phyloP scores from a whole-genome alignment of 768 basidiomycete genomes.

The Phlebiopsis gigantea region DNA sequence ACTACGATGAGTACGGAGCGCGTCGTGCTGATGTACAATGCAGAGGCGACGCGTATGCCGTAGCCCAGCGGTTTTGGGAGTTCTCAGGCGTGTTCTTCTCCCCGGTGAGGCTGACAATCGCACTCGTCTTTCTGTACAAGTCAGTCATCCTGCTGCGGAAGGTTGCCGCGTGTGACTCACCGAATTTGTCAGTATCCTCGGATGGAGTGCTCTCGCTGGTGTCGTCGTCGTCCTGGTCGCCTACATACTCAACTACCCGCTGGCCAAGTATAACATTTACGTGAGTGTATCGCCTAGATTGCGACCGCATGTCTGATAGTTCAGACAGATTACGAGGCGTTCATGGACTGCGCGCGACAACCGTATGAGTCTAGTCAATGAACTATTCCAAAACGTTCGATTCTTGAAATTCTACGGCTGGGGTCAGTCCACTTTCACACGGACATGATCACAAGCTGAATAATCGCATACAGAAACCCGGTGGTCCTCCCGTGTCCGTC shows the following conservation, averaged over 20 bases:
- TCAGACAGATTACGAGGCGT: slow-evolving; percentile 44
- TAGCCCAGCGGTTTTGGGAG: slow-evolving; percentile 70
- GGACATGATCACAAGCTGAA: neutral
- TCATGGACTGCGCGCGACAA: slow-evolving; percentile 62
- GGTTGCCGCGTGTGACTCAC: neutral
- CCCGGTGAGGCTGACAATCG: slow-evolving; percentile 60
- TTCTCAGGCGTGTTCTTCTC: slow-evolving; percentile 59
- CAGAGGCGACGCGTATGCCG: slow-evolving; percentile 68
- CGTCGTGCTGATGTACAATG: neutral
- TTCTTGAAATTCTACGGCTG: slow-evolving; percentile 75
- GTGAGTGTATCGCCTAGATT: slow-evolving; percentile 31
- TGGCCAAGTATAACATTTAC: slow-evolving; percentile 60
- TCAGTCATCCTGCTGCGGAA: slow-evolving; percentile 26
- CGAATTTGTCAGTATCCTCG: slow-evolving; percentile 50
- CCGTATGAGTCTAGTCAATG: slow-evolving; percentile 69
- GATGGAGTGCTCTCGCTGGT: slow-evolving; percentile 73
- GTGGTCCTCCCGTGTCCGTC: slow-evolving; percentile 22
- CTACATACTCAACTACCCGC: slow-evolving; percentile 59
- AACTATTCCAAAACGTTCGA: slow-evolving; percentile 68
- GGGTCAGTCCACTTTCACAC: slow-evolving; percentile 36
- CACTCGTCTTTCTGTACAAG: slow-evolving; percentile 69
- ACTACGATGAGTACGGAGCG: neutral
- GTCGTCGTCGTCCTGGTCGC: slow-evolving; percentile 59
- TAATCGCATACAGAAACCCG: slow-evolving; percentile 17
- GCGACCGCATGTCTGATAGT: slow-evolving; percentile 2